A percentile compares a stretch with the other conserved stretches of the same genome.
These are phyloP conservation scores for Musa troglodytarum DNA, from an alignment of 176 grass and related monocot species.

Conservation along the genomic window DNA sequence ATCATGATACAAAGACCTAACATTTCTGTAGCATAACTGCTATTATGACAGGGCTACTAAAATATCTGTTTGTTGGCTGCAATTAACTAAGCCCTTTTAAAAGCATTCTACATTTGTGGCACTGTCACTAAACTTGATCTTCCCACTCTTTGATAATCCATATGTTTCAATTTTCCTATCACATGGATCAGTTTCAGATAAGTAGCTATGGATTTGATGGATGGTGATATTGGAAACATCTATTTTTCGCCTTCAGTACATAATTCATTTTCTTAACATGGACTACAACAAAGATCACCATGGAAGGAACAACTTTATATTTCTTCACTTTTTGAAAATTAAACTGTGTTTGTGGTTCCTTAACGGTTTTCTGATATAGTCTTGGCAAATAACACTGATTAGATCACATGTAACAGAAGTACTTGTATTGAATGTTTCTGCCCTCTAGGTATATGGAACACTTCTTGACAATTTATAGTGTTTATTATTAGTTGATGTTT, in stretches of 20 bases:
- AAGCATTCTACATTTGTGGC: no score
- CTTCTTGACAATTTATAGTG: background rate
- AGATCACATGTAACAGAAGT: conserved; percentile 4
- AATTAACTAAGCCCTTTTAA: no score
- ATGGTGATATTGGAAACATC: background rate
- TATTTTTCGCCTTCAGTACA: conserved; percentile 10
- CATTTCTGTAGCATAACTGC: no score
- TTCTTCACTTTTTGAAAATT: background rate
- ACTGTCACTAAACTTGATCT: no score
- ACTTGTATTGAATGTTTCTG: no score
- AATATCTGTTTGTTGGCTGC: no score
- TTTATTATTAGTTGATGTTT: background rate
- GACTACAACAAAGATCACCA: background rate
- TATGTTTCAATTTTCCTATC: background rate
- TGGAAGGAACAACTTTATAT: no score
- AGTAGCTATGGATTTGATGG: background rate
- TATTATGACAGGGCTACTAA: no score
- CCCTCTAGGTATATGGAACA: no score
- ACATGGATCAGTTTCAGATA: background rate
- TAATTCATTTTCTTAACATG: background rate
- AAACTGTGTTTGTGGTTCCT: conserved; percentile 5
- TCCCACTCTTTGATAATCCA: no score
- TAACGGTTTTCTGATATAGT: background rate
- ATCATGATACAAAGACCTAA: no score
- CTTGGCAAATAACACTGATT: background rate